Base-by-base conservation (phyloP, 768 basidiomycete genomes). In the Naganishia onofrii region DNA sequence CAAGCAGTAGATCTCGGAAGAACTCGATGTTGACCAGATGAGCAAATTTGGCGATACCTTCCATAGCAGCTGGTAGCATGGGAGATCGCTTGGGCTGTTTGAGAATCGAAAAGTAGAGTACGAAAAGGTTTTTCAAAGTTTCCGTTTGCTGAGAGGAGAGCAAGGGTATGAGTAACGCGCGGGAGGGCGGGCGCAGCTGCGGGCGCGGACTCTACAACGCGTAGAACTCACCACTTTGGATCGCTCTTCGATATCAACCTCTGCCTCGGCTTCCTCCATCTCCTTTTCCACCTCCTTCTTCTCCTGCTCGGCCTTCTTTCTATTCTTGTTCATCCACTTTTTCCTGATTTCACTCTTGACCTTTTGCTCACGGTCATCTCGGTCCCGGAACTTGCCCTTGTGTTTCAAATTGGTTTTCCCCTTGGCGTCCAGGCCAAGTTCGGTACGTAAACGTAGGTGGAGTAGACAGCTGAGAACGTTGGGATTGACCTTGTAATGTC, bases 21-120 rank as follows among this genome's bases (percentile, higher is more conserved):
- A 99, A 98, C 80, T 99, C 94, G 75, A 98, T 87, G 81, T 96
- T 99, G 80, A 99, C 93, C 69, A 97, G 87, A 79, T 98, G 96
- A 0, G 95, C 90, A 77, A 92, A 98, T 82, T 88, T 89, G 2
- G 93, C 88, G 75, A 98, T 90, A 71, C 96, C 96, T 76, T 90
- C 88, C 72, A 99, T 84, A 52, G 93, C 94, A 36, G 90, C 86
- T 26, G 92, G 88, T 17, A 98, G 85, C 10, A 98, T 85, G 3
- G 82, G 83, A 1, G 90, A 90, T 36, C 89, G 88, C 28, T 83
- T 84, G 13, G 91, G 88, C 78, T 87, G 88, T 82, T 98, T 99
- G 74, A 99, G 84, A 75, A 98, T 90, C 72, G 90, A 89, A 82
- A 99, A 98, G 83, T 99, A 99, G 56, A 99, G 84, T 21, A 93